phyloP scores from a whole-genome alignment of 2,329 filamentous ascomycete species.

The Talaromyces atroroseus region DNA sequence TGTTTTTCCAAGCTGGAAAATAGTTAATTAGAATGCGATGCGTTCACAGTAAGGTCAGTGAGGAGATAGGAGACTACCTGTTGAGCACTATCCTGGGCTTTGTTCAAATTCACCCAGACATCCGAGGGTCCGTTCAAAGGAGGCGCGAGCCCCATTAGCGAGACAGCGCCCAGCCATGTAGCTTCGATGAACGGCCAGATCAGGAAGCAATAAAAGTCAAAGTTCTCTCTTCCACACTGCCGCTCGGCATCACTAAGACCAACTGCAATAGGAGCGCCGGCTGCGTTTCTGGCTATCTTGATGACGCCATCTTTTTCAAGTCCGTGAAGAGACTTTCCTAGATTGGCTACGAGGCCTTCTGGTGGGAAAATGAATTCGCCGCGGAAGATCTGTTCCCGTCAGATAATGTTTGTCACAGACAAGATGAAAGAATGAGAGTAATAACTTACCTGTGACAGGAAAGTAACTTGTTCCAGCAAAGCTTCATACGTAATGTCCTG shows the following conservation, averaged over 20 bases:
- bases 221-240: constrained; percentile 79
- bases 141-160: constrained; percentile 78
- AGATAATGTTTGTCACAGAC: not conserved
- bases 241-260: constrained; percentile 74
- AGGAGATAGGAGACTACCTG: constrained; percentile 54
- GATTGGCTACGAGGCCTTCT: constrained; percentile 72
- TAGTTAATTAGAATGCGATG: not conserved
- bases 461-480: constrained; percentile 72
- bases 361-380: constrained; percentile 96
- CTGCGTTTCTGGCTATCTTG: constrained; percentile 54
- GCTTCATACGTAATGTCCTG: constrained; percentile 73
- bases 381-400: constrained; percentile 65
- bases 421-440: not conserved
- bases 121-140: constrained; percentile 56
- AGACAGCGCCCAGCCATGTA: constrained; percentile 84
- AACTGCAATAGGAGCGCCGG: constrained; percentile 56
- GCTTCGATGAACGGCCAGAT: constrained; percentile 98
- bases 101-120: constrained; percentile 71
- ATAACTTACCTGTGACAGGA: constrained; percentile 62
- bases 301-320: constrained; percentile 78
- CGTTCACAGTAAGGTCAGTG: not conserved
- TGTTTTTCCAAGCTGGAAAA: constrained; percentile 75
- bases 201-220: constrained; percentile 97
- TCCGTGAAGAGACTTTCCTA: constrained; percentile 70
- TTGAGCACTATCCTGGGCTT: constrained; percentile 76